These are phyloP conservation scores for Ambrosia trifida DNA, from an alignment of 129 eudicot species.

Conservation along the genomic window DNA sequence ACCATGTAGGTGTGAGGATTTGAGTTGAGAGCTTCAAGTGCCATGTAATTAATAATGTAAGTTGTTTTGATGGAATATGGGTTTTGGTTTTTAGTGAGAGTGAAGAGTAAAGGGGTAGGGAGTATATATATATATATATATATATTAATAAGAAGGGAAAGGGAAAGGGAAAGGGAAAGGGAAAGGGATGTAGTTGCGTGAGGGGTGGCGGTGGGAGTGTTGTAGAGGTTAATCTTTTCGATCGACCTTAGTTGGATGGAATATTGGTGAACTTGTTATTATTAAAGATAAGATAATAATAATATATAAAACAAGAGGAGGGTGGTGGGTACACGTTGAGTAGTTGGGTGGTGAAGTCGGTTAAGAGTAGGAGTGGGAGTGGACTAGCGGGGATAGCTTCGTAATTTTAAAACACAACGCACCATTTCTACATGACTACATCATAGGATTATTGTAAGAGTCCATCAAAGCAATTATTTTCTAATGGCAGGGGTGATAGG, in stretches of 20 bases:
- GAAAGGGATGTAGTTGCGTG: slow-evolving; percentile 45
- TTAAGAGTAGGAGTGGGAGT: slow-evolving; percentile 44
- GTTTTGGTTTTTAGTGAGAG: slow-evolving; percentile 12
- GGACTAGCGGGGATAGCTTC: slow-evolving; percentile 41
- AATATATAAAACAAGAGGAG: slow-evolving; percentile 6
- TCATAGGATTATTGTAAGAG: no score
- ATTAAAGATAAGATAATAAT: neutral
- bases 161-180: neutral
- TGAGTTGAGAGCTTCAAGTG: slow-evolving; percentile 59
- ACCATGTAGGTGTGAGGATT: slow-evolving; percentile 14
- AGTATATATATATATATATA: slow-evolving; percentile 33
- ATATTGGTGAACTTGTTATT: slow-evolving; percentile 21
- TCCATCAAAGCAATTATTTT: no score
- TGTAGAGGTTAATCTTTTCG: slow-evolving; percentile 39
- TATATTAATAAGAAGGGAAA: no score
- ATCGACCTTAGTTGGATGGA: slow-evolving; percentile 24
- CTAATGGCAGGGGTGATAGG: no score
- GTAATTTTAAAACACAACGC: neutral
- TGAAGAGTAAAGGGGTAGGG: slow-evolving; percentile 10
- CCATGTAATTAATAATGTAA: slow-evolving; percentile 29
- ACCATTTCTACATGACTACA: no score
- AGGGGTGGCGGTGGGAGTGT: slow-evolving; percentile 64
- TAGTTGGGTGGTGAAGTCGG: slow-evolving; percentile 39
- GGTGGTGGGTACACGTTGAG: slow-evolving; percentile 42
- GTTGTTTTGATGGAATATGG: neutral